These are phyloP conservation scores for Lenzites betulinus DNA, from an alignment of 768 basidiomycete genomes.

Conservation along the genomic window DNA sequence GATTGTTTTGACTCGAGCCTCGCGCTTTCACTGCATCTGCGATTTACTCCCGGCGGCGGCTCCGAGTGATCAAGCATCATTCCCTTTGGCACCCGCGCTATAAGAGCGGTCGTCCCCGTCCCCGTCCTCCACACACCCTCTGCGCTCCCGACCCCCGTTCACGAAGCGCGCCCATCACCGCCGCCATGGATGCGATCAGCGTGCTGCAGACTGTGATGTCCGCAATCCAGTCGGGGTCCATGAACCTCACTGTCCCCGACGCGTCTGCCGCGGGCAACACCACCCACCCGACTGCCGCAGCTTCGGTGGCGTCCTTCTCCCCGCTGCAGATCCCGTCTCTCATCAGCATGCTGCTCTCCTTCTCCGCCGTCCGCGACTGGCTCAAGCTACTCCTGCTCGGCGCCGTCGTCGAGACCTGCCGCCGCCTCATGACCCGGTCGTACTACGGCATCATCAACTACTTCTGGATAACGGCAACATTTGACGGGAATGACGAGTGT, in stretches of 20 bases:
- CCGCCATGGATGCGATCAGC: slow-evolving; percentile 12
- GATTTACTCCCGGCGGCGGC: background rate
- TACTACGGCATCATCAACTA: slow-evolving; percentile 51
- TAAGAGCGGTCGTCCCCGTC: background rate
- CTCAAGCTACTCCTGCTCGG: slow-evolving; percentile 64
- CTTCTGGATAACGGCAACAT: slow-evolving; percentile 64
- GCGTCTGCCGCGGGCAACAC: background rate
- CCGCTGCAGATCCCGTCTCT: slow-evolving; percentile 23
- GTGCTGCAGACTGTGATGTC: slow-evolving; percentile 18
- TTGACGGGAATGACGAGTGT: slow-evolving; percentile 58
- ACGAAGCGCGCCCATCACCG: background rate
- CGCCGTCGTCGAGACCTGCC: slow-evolving; percentile 58
- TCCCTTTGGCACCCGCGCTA: background rate
- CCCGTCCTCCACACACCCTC: background rate
- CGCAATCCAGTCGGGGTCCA: slow-evolving; percentile 15
- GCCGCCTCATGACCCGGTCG: slow-evolving; percentile 45
- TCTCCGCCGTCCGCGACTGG: slow-evolving; percentile 66
- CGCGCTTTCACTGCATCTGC: slow-evolving; percentile 2
- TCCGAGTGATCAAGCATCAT: background rate
- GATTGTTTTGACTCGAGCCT: slow-evolving; percentile 8
- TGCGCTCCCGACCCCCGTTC: background rate
- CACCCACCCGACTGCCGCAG: background rate
- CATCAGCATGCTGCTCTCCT: slow-evolving; percentile 49
- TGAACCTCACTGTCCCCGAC: slow-evolving; percentile 2
- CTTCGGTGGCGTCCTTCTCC: background rate